A percentile compares a stretch with the other conserved stretches of the same genome.
phyloP scores from a whole-genome alignment of 345 rosid species.

The Kandelia obovata region DNA sequence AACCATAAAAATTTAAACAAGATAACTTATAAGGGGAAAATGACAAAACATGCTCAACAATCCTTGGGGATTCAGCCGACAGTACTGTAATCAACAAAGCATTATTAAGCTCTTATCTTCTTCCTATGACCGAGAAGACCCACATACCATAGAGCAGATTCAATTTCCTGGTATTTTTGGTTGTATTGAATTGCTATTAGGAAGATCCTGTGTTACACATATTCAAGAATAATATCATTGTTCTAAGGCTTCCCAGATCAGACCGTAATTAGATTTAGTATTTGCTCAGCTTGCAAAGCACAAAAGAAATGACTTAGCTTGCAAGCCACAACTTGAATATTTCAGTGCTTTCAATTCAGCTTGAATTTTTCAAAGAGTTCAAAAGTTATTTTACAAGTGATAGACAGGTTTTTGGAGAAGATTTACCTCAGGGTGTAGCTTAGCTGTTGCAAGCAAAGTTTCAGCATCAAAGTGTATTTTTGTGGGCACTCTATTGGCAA shows the following conservation, averaged over 20 bases:
- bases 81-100: too few species aligned
- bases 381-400: slow-evolving; percentile 11
- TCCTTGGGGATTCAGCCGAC: too few species aligned
- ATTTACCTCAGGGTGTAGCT: slow-evolving; percentile 40
- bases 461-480: slow-evolving; percentile 21
- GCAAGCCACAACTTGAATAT: background rate
- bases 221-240: background rate
- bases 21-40: too few species aligned
- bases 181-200: background rate
- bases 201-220: background rate
- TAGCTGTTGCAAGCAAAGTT: slow-evolving; percentile 21
- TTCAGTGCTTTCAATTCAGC: background rate
- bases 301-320: background rate
- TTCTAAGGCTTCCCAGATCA: background rate
- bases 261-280: background rate
- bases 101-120: too few species aligned
- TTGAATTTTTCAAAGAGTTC: background rate
- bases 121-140: background rate
- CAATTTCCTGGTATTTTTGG: background rate
- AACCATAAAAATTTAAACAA: too few species aligned
- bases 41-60: too few species aligned
- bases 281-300: too few species aligned
- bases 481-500: slow-evolving; percentile 37
- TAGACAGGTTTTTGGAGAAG: slow-evolving; percentile 5
- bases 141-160: background rate